Base-by-base conservation (phyloP, 257 asterid genomes). In the Solanum stenotomum region DNA sequence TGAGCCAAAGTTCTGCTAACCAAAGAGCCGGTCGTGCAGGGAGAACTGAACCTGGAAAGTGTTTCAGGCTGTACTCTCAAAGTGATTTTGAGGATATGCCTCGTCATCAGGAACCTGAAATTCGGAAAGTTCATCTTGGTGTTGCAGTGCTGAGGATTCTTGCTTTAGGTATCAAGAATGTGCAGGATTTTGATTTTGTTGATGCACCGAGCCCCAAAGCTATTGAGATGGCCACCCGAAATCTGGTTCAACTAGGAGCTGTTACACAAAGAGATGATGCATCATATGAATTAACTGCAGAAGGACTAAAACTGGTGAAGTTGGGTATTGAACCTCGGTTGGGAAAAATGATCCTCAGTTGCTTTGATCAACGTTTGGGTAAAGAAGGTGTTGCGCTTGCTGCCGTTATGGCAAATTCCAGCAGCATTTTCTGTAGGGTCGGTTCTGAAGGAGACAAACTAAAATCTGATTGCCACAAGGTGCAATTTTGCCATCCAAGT, bases 11-110 rank as follows among this genome's bases (percentile, higher is more conserved):
- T 90, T 94, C 99, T 85, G 99, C 99, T 56, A 96, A 95, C 77
- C 99, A 97, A 89, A 94, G 98, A 74, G 95, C 98, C 40, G 99
- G 99, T 16, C 99, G 99, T 87, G 98, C 99, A 85, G 99, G 99
- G 89, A 92, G 99, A 90, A 97, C 99, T 85, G 99, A 94, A 65
- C 94, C 98, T 20, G 99, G 99, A 89, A 93, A 84, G 42, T 97
- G 99, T 89, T 97, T 94, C 90, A 91, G 98, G 87, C 95, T 97
- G 63, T 97, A 95, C 92, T 59, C 93, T 12, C 92, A 94, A 91
- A 82, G 72, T 74, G 98, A 97, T 79, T 96, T 92, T 89, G 94
- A 91, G 89, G 84, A 86, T 2, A 97, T 97, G 99, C 87, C 90
- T 86, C 87, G 91, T 86, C 98, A 96, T 85, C 96, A 91, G 90